Percentiles rank a stretch among this genome's conserved stretches.
phyloP scores from a whole-genome alignment of 192 early-diverging fungal species.

The Coemansia sp. region DNA sequence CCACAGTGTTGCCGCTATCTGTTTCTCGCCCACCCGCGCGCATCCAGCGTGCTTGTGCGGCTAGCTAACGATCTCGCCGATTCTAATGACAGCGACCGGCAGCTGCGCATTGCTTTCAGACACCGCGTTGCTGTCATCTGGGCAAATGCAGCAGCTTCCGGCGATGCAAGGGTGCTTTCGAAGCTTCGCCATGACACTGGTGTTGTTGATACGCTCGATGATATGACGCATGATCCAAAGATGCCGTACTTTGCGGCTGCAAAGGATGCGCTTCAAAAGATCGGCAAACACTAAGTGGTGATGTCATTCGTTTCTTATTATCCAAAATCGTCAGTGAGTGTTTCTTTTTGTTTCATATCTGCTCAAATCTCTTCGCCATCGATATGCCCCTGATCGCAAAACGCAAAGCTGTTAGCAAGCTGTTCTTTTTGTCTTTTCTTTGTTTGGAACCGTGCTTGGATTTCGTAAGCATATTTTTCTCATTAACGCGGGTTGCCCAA shows the following conservation, averaged over 20 bases:
- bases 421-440: neutral
- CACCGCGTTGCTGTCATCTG: slow-evolving; percentile 45
- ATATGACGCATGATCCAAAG: slow-evolving; percentile 20
- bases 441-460: neutral
- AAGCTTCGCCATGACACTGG: slow-evolving; percentile 2
- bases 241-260: slow-evolving; percentile 31
- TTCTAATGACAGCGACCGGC: neutral
- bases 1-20: slow-evolving; percentile 40
- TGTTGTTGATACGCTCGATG: slow-evolving; percentile 5
- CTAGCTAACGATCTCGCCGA: slow-evolving; percentile 5
- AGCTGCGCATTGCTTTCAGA: slow-evolving; percentile 10
- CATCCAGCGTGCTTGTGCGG: slow-evolving; percentile 20
- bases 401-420: neutral
- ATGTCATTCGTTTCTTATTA: neutral
- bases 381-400: no score
- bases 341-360: neutral
- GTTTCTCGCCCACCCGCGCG: slow-evolving; percentile 38
- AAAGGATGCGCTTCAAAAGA: slow-evolving; percentile 15
- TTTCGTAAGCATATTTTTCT: no score
- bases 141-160: slow-evolving; percentile 38
- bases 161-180: slow-evolving; percentile 18
- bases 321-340: no score
- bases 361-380: neutral
- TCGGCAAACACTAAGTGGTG: neutral
- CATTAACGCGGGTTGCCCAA: no score